phyloP scores from a whole-genome alignment of 768 basidiomycete species.

The Lactifluus echinatus region DNA sequence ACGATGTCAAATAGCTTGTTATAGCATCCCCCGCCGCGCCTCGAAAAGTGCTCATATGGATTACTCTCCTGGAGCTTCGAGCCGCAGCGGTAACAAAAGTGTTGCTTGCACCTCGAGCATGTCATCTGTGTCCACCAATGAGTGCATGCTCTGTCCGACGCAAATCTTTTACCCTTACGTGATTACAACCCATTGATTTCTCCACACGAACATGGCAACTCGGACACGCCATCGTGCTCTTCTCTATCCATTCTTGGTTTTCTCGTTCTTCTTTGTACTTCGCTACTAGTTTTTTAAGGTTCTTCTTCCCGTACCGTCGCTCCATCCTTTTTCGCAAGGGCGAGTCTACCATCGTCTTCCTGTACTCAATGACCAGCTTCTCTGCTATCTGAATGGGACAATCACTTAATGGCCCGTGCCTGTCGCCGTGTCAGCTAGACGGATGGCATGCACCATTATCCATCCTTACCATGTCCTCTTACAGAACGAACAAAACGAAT shows the following conservation, averaged over 20 bases:
- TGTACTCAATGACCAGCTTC: constrained; percentile 57
- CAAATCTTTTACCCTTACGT: constrained; percentile 44
- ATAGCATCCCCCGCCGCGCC: constrained; percentile 44
- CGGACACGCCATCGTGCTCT: constrained; percentile 63
- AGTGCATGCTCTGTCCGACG: neutral
- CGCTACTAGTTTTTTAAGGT: constrained; percentile 50
- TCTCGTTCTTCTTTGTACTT: constrained; percentile 65
- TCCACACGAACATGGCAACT: constrained; percentile 66
- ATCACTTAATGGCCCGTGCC: constrained; percentile 73
- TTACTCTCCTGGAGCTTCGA: constrained; percentile 36
- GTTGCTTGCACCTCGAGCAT: constrained; percentile 61
- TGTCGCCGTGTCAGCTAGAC: constrained; percentile 23
- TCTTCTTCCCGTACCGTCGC: constrained; percentile 50
- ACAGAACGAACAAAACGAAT: constrained; percentile 80
- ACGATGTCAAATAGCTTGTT: constrained; percentile 57
- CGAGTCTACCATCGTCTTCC: constrained; percentile 46
- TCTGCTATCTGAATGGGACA: constrained; percentile 67
- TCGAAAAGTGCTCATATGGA: constrained; percentile 67
- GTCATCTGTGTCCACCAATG: constrained; percentile 50
- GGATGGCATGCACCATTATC: neutral
- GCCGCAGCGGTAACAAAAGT: constrained; percentile 82
- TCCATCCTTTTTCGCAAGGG: constrained; percentile 46
- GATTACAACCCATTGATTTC: constrained; percentile 78
- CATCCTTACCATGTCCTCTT: constrained; percentile 63
- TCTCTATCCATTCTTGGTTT: constrained; percentile 65